These are phyloP conservation scores for Pleurotus salmoneostramineus DNA, from an alignment of 768 basidiomycete species.

Conservation along the genomic window DNA sequence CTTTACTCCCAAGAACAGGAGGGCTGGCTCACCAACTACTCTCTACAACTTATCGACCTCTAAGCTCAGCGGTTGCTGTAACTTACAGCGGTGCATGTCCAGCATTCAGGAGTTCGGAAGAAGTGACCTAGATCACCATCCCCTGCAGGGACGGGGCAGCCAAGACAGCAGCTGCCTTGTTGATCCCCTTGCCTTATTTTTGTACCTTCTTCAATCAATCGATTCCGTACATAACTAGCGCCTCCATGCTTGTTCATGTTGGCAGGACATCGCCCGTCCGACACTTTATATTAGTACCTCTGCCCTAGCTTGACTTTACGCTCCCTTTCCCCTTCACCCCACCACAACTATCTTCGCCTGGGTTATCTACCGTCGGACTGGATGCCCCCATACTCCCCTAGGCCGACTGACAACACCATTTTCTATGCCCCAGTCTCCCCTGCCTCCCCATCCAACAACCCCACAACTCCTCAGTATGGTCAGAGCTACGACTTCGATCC, in stretches of 20 bases:
- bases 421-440: background rate
- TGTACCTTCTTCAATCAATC: background rate
- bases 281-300: background rate
- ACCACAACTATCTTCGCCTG: background rate
- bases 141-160: background rate
- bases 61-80: too few relatives aligned
- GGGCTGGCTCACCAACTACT: too few relatives aligned
- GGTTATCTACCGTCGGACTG: background rate
- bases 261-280: background rate
- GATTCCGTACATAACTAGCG: constrained; percentile 2
- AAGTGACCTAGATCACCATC: background rate
- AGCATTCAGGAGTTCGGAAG: background rate
- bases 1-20: too few relatives aligned
- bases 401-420: constrained; percentile 1
- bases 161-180: background rate
- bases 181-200: background rate
- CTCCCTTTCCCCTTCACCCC: background rate
- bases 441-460: too few relatives aligned
- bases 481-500: background rate
- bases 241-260: constrained; percentile 7
- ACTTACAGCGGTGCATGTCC: background rate
- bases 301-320: background rate
- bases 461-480: background rate
- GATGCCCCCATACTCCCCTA: constrained; percentile 5
- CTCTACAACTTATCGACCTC: too few relatives aligned